Base-by-base conservation (phyloP, 345 rosid species). In the Camelina neglecta region DNA sequence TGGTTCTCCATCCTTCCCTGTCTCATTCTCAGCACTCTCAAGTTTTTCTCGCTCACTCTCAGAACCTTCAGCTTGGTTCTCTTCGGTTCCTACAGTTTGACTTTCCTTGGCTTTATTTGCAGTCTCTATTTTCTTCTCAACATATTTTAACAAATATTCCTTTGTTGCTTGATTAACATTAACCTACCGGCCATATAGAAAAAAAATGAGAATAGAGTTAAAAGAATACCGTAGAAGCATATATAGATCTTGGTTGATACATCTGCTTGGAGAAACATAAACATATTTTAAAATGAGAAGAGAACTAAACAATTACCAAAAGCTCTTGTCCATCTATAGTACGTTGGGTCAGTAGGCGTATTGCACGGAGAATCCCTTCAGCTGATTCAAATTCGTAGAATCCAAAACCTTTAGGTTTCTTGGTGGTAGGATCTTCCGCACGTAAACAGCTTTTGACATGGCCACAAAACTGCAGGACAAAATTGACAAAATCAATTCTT, bases 371-470 rank as follows among this genome's bases (percentile, higher is more conserved):
- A 86, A 88, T 91, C 62, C 96, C 99, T 82, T 95, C 98, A 53
- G 99, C 91, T 80, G 91, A 84, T 72, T 90, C 99, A 80, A 92
- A 92, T 84, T 95, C 97, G 83, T 91, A 95, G 79, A 95, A 90
- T 35, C 99, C 99, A 80, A 92, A 95, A 67, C 96, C 89, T 85
- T 80, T 90, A 71, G 87, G 96, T 76, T 93, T 86, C 68, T 91
- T 92, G 78, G 85, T 84, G 69, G 89, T 83, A 51, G 96, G 97
- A 79, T 85, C 87, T 85, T 89, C 93, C 33, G 86, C 85, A 79
- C 98, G 93, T 85, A 83, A 86, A 96, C 97, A 95, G 76, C 85
- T 83, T 85, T 90, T 90, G 76, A 95, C 93, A 50, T 93, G 89
- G 69, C 99, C 98, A 84, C 99, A 95, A 61, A 90, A 75, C 99